Evolutionary conservation across 371 early-diverging fungal species (phyloP), one percentile per base, ranked within the genome.

Genomic region (Amoeboaphelidium occidentale): DNA sequence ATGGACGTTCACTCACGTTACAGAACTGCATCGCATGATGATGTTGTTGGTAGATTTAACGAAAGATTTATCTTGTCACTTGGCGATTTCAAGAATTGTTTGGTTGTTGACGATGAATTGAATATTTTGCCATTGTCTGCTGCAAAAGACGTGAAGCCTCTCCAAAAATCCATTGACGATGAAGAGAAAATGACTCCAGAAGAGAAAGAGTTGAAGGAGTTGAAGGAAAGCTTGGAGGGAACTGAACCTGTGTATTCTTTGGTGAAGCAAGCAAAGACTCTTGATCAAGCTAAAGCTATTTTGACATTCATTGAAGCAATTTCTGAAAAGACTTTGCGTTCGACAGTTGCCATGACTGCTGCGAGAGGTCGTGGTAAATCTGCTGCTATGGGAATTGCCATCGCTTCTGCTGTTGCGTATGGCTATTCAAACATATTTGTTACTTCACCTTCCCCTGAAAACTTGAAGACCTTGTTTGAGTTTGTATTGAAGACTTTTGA

Each of bases 281-380:
- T 81, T 45, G 97, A 98, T 61, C 97, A 58, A 65, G 90, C 88
- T 4, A 85, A 85, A 62, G 89, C 88, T 1, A 59, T 96, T 2
- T 73, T 91, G 64, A 86, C 88, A 21, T 90, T 96, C 58, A 78
- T 89, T 32, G 93, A 92, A 51, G 83, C 83, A 2, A 88, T 92
- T 48, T 76, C 87, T 0, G 92, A 89, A 57, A 92, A 93, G 60
- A 79, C 81, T 1, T 69, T 92, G 41, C 78, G 84, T 42, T 76
- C 79, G 39, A 92, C 92, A 0, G 87, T 92, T 25, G 71, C 88
- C 0, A 69, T 99, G 58, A 97, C 96, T 2, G 97, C 99, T 23
- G 75, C 82, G 26, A 85, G 99, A 73, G 99, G 99, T 60, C 80
- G 99, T 55, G 99, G 99, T 62, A 99, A 99, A 68, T 97, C 97